phyloP scores from a whole-genome alignment of 2,329 filamentous ascomycete species.

The Leptographium galeiforme region DNA sequence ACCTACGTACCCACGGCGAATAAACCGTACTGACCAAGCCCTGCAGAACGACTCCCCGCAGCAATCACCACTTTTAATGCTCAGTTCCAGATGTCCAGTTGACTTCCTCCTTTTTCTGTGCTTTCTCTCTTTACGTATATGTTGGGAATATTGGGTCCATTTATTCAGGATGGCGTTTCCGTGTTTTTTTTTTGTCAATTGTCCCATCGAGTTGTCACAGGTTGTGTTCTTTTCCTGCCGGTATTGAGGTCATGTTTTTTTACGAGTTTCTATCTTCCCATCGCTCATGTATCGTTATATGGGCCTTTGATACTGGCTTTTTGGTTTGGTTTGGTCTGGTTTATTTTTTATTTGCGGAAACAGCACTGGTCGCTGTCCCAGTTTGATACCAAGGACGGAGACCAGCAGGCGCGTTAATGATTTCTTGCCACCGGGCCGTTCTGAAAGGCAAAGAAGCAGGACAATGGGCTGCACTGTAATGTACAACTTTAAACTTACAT shows the following conservation, averaged over 20 bases:
- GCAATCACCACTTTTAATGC: slow-evolving; percentile 27
- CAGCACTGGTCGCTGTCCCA: too few species aligned
- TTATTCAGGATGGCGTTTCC: not conserved
- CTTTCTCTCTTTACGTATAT: not conserved
- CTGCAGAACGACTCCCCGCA: slow-evolving; percentile 26
- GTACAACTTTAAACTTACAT: too few species aligned
- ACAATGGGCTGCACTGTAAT: too few species aligned
- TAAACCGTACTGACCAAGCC: not conserved
- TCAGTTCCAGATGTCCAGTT: not conserved
- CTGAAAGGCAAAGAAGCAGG: too few species aligned
- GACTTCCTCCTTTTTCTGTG: not conserved
- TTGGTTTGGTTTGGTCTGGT: too few species aligned
- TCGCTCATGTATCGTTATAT: not conserved
- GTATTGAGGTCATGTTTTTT: not conserved
- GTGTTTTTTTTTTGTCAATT: not conserved
- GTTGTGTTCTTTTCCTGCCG: not conserved
- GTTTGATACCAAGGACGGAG: too few species aligned
- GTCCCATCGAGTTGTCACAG: not conserved
- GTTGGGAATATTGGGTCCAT: not conserved
- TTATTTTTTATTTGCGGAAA: too few species aligned
- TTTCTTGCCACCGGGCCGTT: too few species aligned
- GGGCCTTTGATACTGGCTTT: too few species aligned
- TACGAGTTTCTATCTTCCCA: not conserved
- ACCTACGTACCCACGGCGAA: not conserved
- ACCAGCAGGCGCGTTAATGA: too few species aligned